These are phyloP conservation scores for Peronospora tabacina DNA, from an alignment of 352 stramenopile species.

Conservation along the genomic window DNA sequence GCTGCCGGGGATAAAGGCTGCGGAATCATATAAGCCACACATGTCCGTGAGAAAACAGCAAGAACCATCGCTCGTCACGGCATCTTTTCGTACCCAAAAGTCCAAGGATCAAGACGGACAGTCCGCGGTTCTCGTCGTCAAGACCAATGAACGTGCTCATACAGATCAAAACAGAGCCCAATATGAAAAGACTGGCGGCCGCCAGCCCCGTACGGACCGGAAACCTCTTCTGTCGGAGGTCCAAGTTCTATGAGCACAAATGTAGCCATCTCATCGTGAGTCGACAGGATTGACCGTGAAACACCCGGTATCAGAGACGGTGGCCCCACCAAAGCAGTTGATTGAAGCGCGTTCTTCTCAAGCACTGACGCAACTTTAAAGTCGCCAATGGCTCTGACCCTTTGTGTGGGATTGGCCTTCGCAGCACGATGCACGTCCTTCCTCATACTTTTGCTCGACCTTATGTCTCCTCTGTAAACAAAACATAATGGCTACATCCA, in stretches of 20 bases:
- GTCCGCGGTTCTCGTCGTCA: constrained; percentile 59
- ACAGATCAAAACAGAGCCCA: constrained; percentile 70
- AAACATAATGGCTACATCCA: constrained; percentile 14
- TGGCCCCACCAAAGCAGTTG: constrained; percentile 23
- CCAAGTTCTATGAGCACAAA: constrained; percentile 18
- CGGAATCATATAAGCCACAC: background rate
- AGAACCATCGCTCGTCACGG: background rate
- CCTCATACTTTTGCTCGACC: constrained; percentile 26
- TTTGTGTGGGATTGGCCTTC: constrained; percentile 26
- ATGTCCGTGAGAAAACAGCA: background rate
- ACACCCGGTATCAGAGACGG: background rate
- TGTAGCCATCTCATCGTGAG: background rate
- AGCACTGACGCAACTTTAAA: constrained; percentile 29
- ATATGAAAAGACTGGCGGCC: constrained; percentile 54
- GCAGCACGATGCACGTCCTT: constrained; percentile 42
- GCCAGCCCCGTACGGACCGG: constrained; percentile 68
- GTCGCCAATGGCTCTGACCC: constrained; percentile 30
- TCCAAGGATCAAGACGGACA: constrained; percentile 73
- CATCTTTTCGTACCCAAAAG: constrained; percentile 61
- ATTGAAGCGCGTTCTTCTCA: constrained; percentile 29
- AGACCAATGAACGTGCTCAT: constrained; percentile 68
- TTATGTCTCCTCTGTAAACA: background rate
- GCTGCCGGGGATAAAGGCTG: constrained; percentile 78
- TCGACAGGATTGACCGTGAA: background rate
- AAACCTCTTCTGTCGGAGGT: constrained; percentile 47